Evolutionary conservation across 2,329 filamentous ascomycete species (phyloP), one percentile per base, ranked within the genome.

Genomic region (Xylaria digitata): DNA sequence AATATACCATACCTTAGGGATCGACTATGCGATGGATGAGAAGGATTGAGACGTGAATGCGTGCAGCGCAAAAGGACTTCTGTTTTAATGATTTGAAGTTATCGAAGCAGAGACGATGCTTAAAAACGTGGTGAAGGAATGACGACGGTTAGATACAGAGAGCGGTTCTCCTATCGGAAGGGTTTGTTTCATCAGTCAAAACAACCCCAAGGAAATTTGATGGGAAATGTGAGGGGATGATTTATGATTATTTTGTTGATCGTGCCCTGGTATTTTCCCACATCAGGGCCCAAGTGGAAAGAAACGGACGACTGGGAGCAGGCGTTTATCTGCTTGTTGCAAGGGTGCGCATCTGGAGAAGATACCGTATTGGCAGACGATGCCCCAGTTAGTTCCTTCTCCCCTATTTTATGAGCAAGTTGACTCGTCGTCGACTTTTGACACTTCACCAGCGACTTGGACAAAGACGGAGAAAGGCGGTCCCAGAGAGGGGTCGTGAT

Each of bases 401-500:
- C 65, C 65, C 63, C 67, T 70, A 65, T 69, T 66, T 61, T 65
- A 30, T 49, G 50, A 64, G 60, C 53, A 50, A 61, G 55, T 64
- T 57, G 52, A 68, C 56, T 66, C 54, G 65, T 63, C 21, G 55
- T 66, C 63, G 53, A 61, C 40, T 56, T 26, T 63, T 56, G 56
- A 61, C 61, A 62, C 56, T 57, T 62, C 57, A 58, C 62, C 53
- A 40, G 43, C 17, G 49, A 67, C 43, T 11, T 56, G 53, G 53
- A 61, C 37, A 63, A 64, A 54, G 46, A 66, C 59, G 61, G 61
- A 43, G 64, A 58, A 61, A 37, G 49, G 48, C 43, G 48, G 45
- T 46, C 42, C 32, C 60, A n/a, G 48, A 43, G 37, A 48, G 53
- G 64, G 46, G 15, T 26, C 49, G 32, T 52, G 42, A 55, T 56